A percentile compares a stretch with the other conserved stretches of the same genome.
These are phyloP conservation scores for Exophiala calicioides DNA, from an alignment of 2,329 filamentous ascomycete species.

Conservation along the genomic window DNA sequence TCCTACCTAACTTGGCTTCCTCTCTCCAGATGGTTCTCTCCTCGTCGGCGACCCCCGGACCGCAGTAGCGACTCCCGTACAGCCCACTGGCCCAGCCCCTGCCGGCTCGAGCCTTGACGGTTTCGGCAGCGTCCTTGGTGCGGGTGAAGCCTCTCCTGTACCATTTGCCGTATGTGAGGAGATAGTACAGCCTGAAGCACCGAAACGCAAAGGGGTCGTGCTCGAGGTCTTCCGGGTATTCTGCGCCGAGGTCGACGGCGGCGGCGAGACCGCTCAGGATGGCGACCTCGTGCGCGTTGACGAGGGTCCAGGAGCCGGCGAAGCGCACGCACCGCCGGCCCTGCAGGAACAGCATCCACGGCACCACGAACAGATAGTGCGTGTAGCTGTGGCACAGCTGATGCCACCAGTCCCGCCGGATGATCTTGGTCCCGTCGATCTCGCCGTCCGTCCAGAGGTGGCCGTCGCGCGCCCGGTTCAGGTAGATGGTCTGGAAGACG, in stretches of 20 bases:
- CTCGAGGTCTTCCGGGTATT: slow-evolving; percentile 64
- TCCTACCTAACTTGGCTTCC: slow-evolving; percentile 37
- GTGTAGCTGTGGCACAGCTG: slow-evolving; percentile 63
- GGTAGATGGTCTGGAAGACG: slow-evolving; percentile 68
- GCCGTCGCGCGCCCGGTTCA: slow-evolving; percentile 57
- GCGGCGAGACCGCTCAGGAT: slow-evolving; percentile 71
- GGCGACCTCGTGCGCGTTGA: slow-evolving; percentile 67
- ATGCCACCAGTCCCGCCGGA: slow-evolving; percentile 63
- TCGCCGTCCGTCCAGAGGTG: slow-evolving; percentile 60
- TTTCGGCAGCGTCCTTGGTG: slow-evolving; percentile 16
- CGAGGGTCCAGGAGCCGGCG: slow-evolving; percentile 68
- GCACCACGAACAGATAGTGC: slow-evolving; percentile 64
- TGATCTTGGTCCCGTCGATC: slow-evolving; percentile 59
- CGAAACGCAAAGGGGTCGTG: slow-evolving; percentile 63
- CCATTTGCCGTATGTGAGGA: slow-evolving; percentile 63
- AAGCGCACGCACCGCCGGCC: slow-evolving; percentile 64
- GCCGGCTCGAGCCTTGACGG: slow-evolving; percentile 44
- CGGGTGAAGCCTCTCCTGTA: slow-evolving; percentile 39
- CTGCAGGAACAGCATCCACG: slow-evolving; percentile 71
- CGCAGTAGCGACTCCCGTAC: slow-evolving; percentile 62
- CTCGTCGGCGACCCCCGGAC: slow-evolving; percentile 56
- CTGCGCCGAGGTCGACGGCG: slow-evolving; percentile 67
- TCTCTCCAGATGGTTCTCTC: slow-evolving; percentile 59
- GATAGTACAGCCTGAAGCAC: slow-evolving; percentile 62
- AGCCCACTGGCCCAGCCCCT: slow-evolving; percentile 58